Evolutionary conservation across 768 basidiomycete species (phyloP), one percentile per base, ranked within the genome.

Genomic region (Boletus pseudo-olivaceus): DNA sequence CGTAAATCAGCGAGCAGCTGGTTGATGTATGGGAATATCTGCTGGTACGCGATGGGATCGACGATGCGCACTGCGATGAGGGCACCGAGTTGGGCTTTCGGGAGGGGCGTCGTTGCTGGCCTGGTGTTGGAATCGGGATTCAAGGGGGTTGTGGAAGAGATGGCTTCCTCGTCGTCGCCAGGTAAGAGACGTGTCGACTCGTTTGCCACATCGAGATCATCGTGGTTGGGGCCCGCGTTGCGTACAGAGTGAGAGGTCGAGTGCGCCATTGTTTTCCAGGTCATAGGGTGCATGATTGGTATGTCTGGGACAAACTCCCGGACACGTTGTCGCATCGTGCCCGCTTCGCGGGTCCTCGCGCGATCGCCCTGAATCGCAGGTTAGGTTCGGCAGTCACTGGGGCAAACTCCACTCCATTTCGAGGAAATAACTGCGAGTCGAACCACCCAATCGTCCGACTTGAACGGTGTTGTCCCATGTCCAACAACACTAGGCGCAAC

Each of bases 21-120:
- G 58, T 87, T 87, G 53, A 87, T 77, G 59, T 85, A 88, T 2
- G 86, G 85, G 49, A 79, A 79, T 34, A 87, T 77, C 58, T 86
- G 82, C 1, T 79, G 77, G 68, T 82, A 83, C 5, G 78, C 76
- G 19, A 87, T 74, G 15, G 84, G 82, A 56, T 85, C 84, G 40
- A 78, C 75, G 12, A 86, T 70, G 39, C 84, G 71, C 7, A 81
- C 73, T 34, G 73, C 59, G 53, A 82, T 29, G 14, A 67, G 61
- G 23, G 55, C 52, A 27, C 73, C 72, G 2, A 85, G 67, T 77
- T 29, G 82, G 76, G 44, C 82, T 60, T 65, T 72, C 7, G 75
- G 76, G 23, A 79, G 57, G 2, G 77, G 75, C 0, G 63, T 59
- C 11, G 7, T 19, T 40, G 19, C 11, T 0, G 44, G 26, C 10